These are phyloP conservation scores for Ustilago bromivora DNA, from an alignment of 1,284 basidiomycete genomes.

Conservation along the genomic window DNA sequence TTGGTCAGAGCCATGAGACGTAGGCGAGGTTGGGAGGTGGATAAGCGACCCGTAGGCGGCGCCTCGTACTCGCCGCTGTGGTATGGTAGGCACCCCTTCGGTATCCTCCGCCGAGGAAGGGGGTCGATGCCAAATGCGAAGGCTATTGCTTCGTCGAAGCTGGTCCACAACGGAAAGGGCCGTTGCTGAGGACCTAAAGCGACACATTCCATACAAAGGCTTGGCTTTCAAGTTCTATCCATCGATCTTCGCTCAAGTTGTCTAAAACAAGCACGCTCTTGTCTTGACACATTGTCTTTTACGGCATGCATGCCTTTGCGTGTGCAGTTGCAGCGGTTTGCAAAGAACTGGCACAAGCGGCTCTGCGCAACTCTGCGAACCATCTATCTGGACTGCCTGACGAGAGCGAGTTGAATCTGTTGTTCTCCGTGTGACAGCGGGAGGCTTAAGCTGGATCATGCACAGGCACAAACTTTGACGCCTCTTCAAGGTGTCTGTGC, in stretches of 20 bases:
- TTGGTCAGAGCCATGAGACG: background rate
- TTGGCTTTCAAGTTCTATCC: background rate
- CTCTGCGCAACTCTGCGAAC: too few species aligned
- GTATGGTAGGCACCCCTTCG: background rate
- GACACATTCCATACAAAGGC: conserved; percentile 1
- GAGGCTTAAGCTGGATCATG: conserved; percentile 3
- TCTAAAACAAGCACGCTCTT: background rate
- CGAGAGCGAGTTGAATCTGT: background rate
- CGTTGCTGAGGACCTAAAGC: background rate
- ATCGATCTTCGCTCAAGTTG: background rate
- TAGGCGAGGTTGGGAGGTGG: background rate
- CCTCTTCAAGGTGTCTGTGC: background rate
- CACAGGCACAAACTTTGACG: conserved; percentile 1
- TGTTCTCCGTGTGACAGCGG: background rate
- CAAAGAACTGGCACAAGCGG: too few species aligned
- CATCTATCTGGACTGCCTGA: too few species aligned
- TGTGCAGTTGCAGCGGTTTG: background rate
- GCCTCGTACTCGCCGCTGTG: conserved; percentile 2
- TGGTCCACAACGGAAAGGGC: background rate
- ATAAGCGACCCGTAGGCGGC: conserved; percentile 4
- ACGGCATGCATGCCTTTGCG: background rate
- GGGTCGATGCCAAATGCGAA: background rate
- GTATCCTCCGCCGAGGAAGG: background rate
- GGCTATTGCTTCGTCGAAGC: background rate
- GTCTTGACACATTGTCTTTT: background rate